Evolutionary conservation across 2,329 filamentous ascomycete genomes (phyloP), one percentile per base, ranked within the genome.

Genomic region (Fusarium nematophilum): DNA sequence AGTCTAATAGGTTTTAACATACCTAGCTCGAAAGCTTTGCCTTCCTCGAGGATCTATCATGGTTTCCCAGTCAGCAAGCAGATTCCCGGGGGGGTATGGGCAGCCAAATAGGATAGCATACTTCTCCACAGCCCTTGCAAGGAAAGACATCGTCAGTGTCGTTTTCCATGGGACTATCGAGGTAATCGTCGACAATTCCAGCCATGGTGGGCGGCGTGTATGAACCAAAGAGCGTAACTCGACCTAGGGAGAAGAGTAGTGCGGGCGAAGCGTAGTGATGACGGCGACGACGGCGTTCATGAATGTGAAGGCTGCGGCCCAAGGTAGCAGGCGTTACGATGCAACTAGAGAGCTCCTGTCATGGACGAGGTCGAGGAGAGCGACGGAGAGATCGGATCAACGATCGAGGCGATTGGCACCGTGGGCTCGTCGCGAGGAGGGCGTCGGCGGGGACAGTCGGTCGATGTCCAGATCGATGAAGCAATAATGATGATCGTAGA

Each of bases 11-110:
- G 30, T 9, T 38, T 25, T n/a, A 54, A 81, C 83, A 54, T 82
- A 98, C 94, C 93, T 71, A 99, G 85, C 80, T 99, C 95, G 71
- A 97, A 99, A 46, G 95, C 95, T 78, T 98, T 98, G 70, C 95
- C 95, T 83, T 99, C 95, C 78, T 99, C 95, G 15, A 99, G 85
- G 66, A 98, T 97, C 93, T 97, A 51, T 17, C 60, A 29, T 38
- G 43, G 27, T 53, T 25, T 42, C 40, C 44, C 11, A 37, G 54
- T 68, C 53, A 68, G 66, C 48, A 55, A 58, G 61, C 33, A 21
- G 49, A 21, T 37, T 21, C 18, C 27, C 33, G 42, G n/a, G 42
- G n/a, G 15, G 23, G 30, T 25, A 17, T 11, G 5, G 14, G 21
- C 21, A 26, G 34, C 13, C 14, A 13, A 46, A 55, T 25, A 38